Conservation (phyloP, 371 early-diverging fungal genomes). For the Apophysomyces variabilis region DNA sequence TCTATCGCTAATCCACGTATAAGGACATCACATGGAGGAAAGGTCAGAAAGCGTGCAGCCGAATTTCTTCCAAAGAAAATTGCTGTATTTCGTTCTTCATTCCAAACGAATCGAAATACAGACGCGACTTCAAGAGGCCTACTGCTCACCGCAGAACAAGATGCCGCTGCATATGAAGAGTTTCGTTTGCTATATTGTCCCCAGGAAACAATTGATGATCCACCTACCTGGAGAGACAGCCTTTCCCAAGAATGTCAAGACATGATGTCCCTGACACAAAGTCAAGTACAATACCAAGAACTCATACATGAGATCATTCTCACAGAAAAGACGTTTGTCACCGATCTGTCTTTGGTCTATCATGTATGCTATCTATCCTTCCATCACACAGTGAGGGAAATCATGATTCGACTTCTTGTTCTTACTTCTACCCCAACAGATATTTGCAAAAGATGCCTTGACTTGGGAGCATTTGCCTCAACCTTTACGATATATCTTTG, state of each 20-base stretch:
- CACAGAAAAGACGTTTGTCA: constrained; percentile 68
- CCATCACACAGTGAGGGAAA: neutral
- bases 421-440: constrained; percentile 28
- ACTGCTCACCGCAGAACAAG: constrained; percentile 1
- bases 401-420: neutral
- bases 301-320: constrained; percentile 64
- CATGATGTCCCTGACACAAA: constrained; percentile 17
- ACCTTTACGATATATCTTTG: constrained; percentile 57
- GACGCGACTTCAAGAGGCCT: neutral
- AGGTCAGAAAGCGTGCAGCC: constrained; percentile 2
- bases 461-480: constrained; percentile 51
- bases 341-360: constrained; percentile 61
- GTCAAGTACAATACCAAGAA: constrained; percentile 62
- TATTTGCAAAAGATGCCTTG: constrained; percentile 54
- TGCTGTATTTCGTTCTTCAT: constrained; percentile 5
- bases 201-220: neutral
- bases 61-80: constrained; percentile 4
- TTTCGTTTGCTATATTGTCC: neutral
- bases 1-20: neutral
- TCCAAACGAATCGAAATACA: neutral
- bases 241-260: constrained; percentile 4
- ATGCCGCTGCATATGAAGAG: constrained; percentile 3
- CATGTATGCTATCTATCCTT: constrained; percentile 40
- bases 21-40: neutral
- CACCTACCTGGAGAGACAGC: constrained; percentile 30